phyloP scores from a whole-genome alignment of 1,284 basidiomycete genomes.

The Cronartium ribicola region DNA sequence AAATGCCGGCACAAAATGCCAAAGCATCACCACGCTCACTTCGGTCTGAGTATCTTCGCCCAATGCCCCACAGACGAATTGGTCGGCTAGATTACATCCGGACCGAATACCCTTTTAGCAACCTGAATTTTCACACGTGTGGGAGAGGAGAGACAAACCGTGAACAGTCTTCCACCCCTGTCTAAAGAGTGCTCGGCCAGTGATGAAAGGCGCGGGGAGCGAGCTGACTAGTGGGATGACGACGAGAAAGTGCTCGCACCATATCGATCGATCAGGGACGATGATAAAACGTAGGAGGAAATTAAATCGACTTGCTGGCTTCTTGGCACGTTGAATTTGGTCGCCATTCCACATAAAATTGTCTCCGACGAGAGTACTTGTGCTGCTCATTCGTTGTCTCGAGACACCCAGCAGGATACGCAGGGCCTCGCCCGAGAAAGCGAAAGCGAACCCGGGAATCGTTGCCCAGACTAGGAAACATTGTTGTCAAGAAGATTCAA shows the following conservation, averaged over 20 bases:
- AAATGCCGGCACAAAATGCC: background rate
- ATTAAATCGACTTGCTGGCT: background rate
- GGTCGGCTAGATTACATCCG: background rate
- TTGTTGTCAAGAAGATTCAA: too few species aligned
- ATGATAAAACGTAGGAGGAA: background rate
- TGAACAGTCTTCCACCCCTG: constrained; percentile 7
- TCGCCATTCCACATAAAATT: background rate
- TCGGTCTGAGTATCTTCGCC: background rate
- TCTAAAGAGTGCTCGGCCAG: background rate
- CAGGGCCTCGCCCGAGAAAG: constrained; percentile 5
- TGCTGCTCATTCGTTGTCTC: background rate
- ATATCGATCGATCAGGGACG: background rate
- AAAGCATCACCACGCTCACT: constrained; percentile 2
- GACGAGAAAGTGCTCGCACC: background rate
- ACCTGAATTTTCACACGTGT: background rate
- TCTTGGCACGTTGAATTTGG: background rate
- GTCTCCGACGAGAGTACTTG: constrained; percentile 4
- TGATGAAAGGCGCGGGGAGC: constrained; percentile 12
- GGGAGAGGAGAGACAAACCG: constrained; percentile 1
- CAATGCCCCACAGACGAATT: background rate
- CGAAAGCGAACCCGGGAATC: constrained; percentile 6
- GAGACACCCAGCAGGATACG: background rate
- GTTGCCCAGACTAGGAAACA: background rate
- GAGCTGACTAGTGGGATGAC: constrained; percentile 1
- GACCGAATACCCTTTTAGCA: background rate